Evolutionary conservation across 345 rosid genomes (phyloP).

Genomic region (Eucalyptus pauciflora): DNA sequence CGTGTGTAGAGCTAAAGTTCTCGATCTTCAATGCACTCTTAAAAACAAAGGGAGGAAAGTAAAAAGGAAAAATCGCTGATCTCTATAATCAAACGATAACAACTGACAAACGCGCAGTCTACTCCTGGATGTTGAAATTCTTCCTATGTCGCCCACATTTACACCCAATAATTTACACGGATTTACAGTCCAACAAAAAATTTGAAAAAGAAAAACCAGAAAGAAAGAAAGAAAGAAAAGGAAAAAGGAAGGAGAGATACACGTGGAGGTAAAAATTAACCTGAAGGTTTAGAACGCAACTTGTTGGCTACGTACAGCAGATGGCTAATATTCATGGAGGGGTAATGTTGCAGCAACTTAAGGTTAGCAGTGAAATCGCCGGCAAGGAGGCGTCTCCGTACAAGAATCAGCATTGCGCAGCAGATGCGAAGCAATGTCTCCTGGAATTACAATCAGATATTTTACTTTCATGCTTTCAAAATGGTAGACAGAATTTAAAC

Average conservation of each 20-base stretch:
- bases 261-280: background rate
- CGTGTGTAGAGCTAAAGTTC: background rate
- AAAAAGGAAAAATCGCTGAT: background rate
- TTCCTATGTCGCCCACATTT: background rate
- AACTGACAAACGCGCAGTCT: background rate
- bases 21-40: background rate
- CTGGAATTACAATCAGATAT: conserved; percentile 24
- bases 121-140: background rate
- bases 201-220: background rate
- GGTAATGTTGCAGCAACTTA: conserved; percentile 77
- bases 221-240: background rate
- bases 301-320: conserved; percentile 87
- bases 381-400: conserved; percentile 67
- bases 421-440: conserved; percentile 86
- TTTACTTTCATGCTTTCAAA: background rate
- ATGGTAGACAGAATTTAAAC: background rate
- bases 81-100: background rate
- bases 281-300: conserved; percentile 33
- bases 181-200: background rate
- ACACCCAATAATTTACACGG: background rate
- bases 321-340: conserved; percentile 75
- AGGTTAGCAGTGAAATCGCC: conserved; percentile 86
- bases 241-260: background rate
- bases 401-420: conserved; percentile 88
- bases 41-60: background rate